Evolutionary conservation across 163 green algal genomes (phyloP), one percentile per base, ranked within the genome.

Genomic region (Scenedesmus sp.): DNA sequence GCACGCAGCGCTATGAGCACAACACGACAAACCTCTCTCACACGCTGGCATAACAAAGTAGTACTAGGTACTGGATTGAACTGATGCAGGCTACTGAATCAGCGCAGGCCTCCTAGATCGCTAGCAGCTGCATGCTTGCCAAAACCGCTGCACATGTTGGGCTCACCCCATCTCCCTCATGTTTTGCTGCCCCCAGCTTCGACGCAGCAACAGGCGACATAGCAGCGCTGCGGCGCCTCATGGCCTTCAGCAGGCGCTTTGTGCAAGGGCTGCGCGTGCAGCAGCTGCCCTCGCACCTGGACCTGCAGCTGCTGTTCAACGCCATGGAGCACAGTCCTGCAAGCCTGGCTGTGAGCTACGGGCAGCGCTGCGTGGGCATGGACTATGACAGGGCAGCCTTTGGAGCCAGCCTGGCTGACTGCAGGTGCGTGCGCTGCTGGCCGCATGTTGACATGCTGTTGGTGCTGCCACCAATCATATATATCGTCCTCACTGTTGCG

Each of bases 331-430:
- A 76, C 60, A 93, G 91, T 2, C 95, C 95, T 18, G 93, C 94
- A 52, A 92, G 84, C 5, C 84, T 97, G 85, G 79, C 92, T 5
- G 62, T 97, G 46, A 90, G 88, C 16, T 98, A 98, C 94, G 96
- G 94, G 84, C 90, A 96, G 13, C 91, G 94, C 26, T 94, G 96
- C n/a, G 95, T 98, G 83, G 95, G 96, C 54, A 98, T 98, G 95
- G 95, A 98, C 88, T 98, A 97, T 87, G 96, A 97, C 90, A 92
- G 94, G 46, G 94, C 93, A 8, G 93, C 97, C 18, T 97, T 98
- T 87, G 97, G 97, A 83, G 98, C 98, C 94, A 97, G 97, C 93
- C 95, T 98, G 55, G 88, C 90, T 8, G 96, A 98, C 92, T 97
- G 96, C 94, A 93, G 95, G n/a, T 88, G 26, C 1, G 56, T 87